phyloP scores from a whole-genome alignment of 2,329 filamentous ascomycete species.

The Ustulina deusta region DNA sequence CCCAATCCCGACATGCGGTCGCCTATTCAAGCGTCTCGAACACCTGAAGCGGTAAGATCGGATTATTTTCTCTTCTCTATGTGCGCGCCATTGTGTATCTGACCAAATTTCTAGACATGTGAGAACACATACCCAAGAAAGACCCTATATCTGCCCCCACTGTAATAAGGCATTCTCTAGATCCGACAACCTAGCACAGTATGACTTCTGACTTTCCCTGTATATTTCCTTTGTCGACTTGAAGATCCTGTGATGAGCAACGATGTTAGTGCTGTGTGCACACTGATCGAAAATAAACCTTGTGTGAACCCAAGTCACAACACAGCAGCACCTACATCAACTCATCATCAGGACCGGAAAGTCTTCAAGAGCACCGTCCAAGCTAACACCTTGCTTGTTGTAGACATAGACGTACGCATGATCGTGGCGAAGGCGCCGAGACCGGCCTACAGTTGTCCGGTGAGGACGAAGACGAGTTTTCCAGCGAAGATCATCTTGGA shows the following conservation, averaged over 20 bases:
- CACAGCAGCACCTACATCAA: constrained; percentile 54
- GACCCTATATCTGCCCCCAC: constrained; percentile 95
- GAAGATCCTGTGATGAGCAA: constrained; percentile 58
- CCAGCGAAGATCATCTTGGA: constrained; percentile 85
- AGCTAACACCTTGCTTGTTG: constrained; percentile 57
- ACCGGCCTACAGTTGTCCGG: constrained; percentile 74
- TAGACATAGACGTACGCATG: constrained; percentile 86
- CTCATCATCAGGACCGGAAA: constrained; percentile 49
- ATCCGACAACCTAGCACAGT: constrained; percentile 99
- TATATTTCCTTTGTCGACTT: constrained; percentile 52
- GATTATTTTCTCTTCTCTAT: constrained; percentile 56
- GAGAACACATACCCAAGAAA: constrained; percentile 98
- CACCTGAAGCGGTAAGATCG: constrained; percentile 94
- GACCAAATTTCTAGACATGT: constrained; percentile 81
- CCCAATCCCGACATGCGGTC: constrained; percentile 97
- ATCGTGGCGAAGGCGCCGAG: constrained; percentile 71
- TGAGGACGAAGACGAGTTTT: constrained; percentile 86
- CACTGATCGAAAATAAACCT: constrained; percentile 46
- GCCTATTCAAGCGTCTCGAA: constrained; percentile 98
- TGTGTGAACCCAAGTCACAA: constrained; percentile 50
- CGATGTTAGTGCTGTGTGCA: constrained; percentile 52
- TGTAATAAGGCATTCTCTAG: constrained; percentile 99
- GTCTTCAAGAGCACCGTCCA: constrained; percentile 29
- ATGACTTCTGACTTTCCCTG: constrained; percentile 62
- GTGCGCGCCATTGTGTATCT: constrained; percentile 59